These are phyloP conservation scores for Talaromyces pinophilus DNA, from an alignment of 2,329 filamentous ascomycete genomes.

Conservation along the genomic window DNA sequence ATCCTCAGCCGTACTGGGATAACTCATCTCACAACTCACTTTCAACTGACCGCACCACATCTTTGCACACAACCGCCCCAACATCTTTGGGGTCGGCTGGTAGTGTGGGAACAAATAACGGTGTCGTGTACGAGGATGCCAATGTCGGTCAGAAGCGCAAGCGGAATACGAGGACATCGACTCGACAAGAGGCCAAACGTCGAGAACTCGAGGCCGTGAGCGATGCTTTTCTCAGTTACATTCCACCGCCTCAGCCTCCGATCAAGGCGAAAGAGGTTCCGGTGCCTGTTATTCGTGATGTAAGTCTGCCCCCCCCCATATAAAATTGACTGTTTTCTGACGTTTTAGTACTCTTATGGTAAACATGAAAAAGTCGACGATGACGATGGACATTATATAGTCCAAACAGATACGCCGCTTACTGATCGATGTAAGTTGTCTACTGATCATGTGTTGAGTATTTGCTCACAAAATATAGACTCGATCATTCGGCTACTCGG, in stretches of 20 bases:
- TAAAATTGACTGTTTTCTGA: background rate
- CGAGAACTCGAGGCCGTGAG: constrained; percentile 70
- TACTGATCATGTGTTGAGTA: background rate
- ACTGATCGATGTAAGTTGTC: constrained; percentile 78
- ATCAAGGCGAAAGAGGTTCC: constrained; percentile 84
- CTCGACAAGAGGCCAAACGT: constrained; percentile 78
- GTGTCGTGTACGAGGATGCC: constrained; percentile 66
- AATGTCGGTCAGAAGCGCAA: constrained; percentile 85
- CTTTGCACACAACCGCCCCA: constrained; percentile 81
- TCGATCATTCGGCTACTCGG: constrained; percentile 86
- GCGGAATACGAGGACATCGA: constrained; percentile 74
- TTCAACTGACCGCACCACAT: constrained; percentile 82
- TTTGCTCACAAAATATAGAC: constrained; percentile 57
- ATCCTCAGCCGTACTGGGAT: constrained; percentile 68
- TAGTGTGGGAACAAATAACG: constrained; percentile 53
- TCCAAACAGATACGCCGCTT: constrained; percentile 79
- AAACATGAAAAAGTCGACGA: constrained; percentile 80
- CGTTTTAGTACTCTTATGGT: constrained; percentile 46
- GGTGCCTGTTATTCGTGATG: constrained; percentile 61
- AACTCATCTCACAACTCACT: constrained; percentile 69
- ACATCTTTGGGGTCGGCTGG: constrained; percentile 76
- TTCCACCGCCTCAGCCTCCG: constrained; percentile 81
- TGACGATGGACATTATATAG: constrained; percentile 95
- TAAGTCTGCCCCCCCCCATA: constrained; percentile 43
- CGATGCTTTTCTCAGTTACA: constrained; percentile 75